Evolutionary conservation across 2,329 filamentous ascomycete species (phyloP), one percentile per base, ranked within the genome.

Genomic region (Talaromyces piceae): DNA sequence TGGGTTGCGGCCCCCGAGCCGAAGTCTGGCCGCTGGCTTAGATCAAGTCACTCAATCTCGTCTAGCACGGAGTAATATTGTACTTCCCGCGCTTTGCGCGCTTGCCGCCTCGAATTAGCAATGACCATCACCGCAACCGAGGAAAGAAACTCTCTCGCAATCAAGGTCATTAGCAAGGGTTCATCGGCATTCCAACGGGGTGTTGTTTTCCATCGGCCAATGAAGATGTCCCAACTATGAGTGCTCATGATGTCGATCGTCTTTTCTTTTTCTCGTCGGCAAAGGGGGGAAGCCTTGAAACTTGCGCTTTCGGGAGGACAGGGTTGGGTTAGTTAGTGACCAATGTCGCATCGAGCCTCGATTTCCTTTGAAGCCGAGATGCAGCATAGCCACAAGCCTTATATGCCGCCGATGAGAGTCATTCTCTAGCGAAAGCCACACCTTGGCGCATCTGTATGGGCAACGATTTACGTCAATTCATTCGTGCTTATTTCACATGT

Each of bases 61-160:
- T 43, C 39, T 37, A 37, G 39, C 13, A 22, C 39, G 20, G 39
- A 22, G 39, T 43, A 49, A 53, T 56, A 49, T 53, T 11, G 20
- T 12, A 26, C 45, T 59, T 59, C 57, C 64, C 61, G 60, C 64
- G 63, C 52, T 64, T 65, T 64, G 66, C 67, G 67, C 67, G 67
- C 61, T 69, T 69, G 63, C 66, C 67, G 67, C 65, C 56, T 22
- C 20, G 39, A 43, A 43, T 25, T 43, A n/a, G 22, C 20, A 43
- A 23, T 43, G 39, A 23, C 39, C 20, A 18, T n/a, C n/a, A 13
- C 9, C 39, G 9, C 9, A 41, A 7, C 39, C 39, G 13, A n/a
- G 39, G 5, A 8, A 41, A 41, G 28, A 7, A 30, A 7, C 28
- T 13, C 7, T 41, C 11, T 43, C 3, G 11, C 39, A 43, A 43